Conservation (phyloP, 176 grass and related monocot genomes). For the Triticum timopheevii region DNA sequence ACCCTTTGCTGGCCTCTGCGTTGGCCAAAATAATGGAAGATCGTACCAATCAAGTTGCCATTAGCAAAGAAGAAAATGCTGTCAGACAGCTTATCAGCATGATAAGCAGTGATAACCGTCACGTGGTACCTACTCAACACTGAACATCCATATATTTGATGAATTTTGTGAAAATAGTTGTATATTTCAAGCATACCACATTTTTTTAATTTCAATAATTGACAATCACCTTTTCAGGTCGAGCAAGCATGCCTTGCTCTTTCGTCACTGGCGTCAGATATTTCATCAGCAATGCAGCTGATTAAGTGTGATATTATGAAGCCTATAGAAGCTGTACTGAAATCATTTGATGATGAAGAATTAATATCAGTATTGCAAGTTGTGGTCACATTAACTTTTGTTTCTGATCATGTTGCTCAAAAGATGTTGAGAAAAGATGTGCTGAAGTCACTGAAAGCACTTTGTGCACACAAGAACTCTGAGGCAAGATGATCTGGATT, state of each 20-base stretch:
- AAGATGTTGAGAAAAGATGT: constrained; percentile 92
- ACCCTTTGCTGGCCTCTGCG: constrained; percentile 94
- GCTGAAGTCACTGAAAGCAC: constrained; percentile 85
- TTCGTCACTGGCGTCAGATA: constrained; percentile 85
- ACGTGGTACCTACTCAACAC: constrained; percentile 60
- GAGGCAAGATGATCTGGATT: constrained; percentile 67
- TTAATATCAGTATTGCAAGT: constrained; percentile 93
- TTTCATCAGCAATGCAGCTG: constrained; percentile 82
- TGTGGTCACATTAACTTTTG: constrained; percentile 89
- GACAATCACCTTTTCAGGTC: constrained; percentile 48
- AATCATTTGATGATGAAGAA: constrained; percentile 81
- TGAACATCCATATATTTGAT: not conserved
- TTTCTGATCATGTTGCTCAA: constrained; percentile 93
- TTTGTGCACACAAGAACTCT: constrained; percentile 88
- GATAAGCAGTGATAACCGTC: constrained; percentile 93
- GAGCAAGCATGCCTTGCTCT: constrained; percentile 95
- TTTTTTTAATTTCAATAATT: constrained; percentile 14
- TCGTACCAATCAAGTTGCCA: constrained; percentile 71
- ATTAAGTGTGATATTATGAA: constrained; percentile 98
- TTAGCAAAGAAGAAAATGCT: constrained; percentile 97
- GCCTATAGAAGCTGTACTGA: constrained; percentile 90
- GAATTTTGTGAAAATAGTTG: not conserved
- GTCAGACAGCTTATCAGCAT: constrained; percentile 92
- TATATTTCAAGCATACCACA: constrained; percentile 6
- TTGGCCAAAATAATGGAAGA: constrained; percentile 96